phyloP scores from a whole-genome alignment of 208 protist species.

The Herpetomonas tarakana region DNA sequence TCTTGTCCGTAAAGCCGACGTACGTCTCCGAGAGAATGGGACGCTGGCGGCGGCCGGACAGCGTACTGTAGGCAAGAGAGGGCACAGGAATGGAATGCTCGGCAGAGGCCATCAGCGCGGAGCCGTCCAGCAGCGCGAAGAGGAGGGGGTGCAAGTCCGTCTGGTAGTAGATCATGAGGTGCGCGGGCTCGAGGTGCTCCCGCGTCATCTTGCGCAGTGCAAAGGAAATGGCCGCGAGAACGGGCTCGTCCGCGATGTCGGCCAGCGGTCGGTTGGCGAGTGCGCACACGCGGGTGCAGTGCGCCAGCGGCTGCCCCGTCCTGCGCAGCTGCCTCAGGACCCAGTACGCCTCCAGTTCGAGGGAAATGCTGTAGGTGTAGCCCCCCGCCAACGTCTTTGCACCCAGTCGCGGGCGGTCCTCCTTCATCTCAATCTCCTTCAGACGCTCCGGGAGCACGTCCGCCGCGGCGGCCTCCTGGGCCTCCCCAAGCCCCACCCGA shows the following conservation, averaged over 20 bases:
- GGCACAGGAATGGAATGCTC: slow-evolving; percentile 46
- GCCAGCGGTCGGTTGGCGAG: slow-evolving; percentile 36
- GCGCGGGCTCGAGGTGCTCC: slow-evolving; percentile 66
- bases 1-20: slow-evolving; percentile 53
- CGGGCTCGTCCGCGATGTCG: slow-evolving; percentile 63
- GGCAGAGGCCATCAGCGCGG: slow-evolving; percentile 44
- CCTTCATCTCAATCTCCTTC: slow-evolving; percentile 30
- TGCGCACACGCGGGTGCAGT: slow-evolving; percentile 73
- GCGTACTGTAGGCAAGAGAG: slow-evolving; percentile 72
- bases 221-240: slow-evolving; percentile 63
- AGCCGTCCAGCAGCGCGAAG: slow-evolving; percentile 55
- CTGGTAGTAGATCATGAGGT: slow-evolving; percentile 85
- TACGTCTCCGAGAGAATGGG: slow-evolving; percentile 51
- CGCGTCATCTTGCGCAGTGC: slow-evolving; percentile 71
- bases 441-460: slow-evolving; percentile 68
- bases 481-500: slow-evolving; percentile 52
- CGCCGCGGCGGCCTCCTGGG: slow-evolving; percentile 30
- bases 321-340: slow-evolving; percentile 70
- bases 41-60: slow-evolving; percentile 63
- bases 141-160: slow-evolving; percentile 71
- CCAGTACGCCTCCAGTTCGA: slow-evolving; percentile 79
- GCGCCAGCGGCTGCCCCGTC: slow-evolving; percentile 70
- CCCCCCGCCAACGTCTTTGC: slow-evolving; percentile 40
- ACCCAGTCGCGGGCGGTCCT: slow-evolving; percentile 36
- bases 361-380: slow-evolving; percentile 47